Conservation (phyloP, 192 early-diverging fungal species). For the Spizellomyces sp. region DNA sequence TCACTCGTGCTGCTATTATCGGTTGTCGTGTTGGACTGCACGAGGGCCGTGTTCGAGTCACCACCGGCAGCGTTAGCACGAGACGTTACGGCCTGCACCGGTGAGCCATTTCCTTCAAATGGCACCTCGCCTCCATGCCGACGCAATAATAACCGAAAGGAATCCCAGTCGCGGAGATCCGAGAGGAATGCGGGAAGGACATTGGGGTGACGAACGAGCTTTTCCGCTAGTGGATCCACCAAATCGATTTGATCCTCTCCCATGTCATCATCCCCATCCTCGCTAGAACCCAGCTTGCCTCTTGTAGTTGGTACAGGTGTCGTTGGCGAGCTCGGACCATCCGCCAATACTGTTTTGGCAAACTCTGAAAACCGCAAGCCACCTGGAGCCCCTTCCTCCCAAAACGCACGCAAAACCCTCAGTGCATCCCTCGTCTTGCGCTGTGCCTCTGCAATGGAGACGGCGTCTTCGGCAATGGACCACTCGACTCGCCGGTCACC, state of each 20-base stretch:
- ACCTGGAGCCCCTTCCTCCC: slow-evolving; percentile 30
- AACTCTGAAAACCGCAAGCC: slow-evolving; percentile 31
- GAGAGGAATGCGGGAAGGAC: slow-evolving; percentile 32
- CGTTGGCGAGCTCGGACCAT: slow-evolving; percentile 3
- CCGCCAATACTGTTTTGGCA: slow-evolving; percentile 29
- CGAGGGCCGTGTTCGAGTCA: neutral
- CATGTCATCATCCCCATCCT: neutral
- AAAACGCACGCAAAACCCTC: slow-evolving; percentile 31
- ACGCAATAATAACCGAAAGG: slow-evolving; percentile 30
- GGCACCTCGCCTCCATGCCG: slow-evolving; percentile 29
- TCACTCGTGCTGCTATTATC: neutral
- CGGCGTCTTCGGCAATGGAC: slow-evolving; percentile 31
- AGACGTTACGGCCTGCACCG: neutral
- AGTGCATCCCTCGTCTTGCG: slow-evolving; percentile 32
- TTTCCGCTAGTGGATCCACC: slow-evolving; percentile 30
- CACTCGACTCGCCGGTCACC: slow-evolving; percentile 35
- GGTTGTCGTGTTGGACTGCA: neutral
- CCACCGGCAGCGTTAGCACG: neutral
- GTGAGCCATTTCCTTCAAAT: neutral
- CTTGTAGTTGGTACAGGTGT: no score
- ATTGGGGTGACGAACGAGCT: slow-evolving; percentile 26
- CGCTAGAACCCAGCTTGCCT: neutral
- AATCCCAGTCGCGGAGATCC: slow-evolving; percentile 37
- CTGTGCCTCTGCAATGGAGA: slow-evolving; percentile 23
- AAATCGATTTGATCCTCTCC: slow-evolving; percentile 22